Evolutionary conservation across 2,329 filamentous ascomycete genomes (phyloP), one percentile per base, ranked within the genome.

Genomic region (Pseudogymnoascus sp.): DNA sequence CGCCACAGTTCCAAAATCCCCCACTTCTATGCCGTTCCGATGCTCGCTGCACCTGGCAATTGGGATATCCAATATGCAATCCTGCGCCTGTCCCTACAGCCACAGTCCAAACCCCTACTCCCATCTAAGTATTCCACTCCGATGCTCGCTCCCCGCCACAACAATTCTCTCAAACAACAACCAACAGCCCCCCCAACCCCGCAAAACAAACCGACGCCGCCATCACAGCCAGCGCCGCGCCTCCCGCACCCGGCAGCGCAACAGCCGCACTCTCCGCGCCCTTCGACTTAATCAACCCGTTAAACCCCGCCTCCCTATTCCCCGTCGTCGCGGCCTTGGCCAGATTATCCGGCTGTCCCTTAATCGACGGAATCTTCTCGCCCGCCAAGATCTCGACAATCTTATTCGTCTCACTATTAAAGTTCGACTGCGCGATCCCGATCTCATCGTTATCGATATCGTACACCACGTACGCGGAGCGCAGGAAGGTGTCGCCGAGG

Each of bases 401-500:
- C 64, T 77, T 76, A 56, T 73, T 76, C 21, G 72, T 69, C 31
- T 75, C 77, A 65, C 74, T 74, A 69, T 81, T 79, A 62, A 81
- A 70, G 66, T 81, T 82, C 59, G 83, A 77, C 73, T 81, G 81
- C 11, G 81, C 81, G 4, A 84, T 69, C 63, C 74, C 80, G 62
- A 85, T 74, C 72, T 81, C 73, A 67, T 79, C 69, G 71, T 82
- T 78, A 62, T 73, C 74, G 44, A 83, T 70, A 67, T 84, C 81
- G 70, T 83, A 84, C 62, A 83, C 81, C 60, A 82, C 79, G 69
- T 84, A 84, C 1, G 82, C 83, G 0, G 82, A 85, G 62, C 83
- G 79, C 33, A 85, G 72, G 69, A 86, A 85, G 0, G 80, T 82
- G 67, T 84, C 83, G 47, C 83, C 83, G 8, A 85, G 77, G 44